Evolutionary conservation across 257 asterid species (phyloP).

Genomic region (Fraxinus cuspidata): DNA sequence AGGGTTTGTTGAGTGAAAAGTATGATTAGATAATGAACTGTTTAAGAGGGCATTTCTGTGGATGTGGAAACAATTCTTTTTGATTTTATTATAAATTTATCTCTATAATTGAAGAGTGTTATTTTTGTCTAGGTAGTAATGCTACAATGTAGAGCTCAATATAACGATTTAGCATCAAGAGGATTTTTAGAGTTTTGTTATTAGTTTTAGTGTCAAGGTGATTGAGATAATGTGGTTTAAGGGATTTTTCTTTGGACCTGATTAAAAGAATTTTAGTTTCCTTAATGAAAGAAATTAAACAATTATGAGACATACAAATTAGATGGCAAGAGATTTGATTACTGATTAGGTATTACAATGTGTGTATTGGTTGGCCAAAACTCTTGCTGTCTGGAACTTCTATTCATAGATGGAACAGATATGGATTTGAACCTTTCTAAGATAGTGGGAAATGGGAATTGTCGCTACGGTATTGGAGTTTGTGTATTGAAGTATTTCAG

Average conservation of each 20-base stretch:
- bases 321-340: not conserved
- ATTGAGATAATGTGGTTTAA: too few relatives aligned
- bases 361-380: not conserved
- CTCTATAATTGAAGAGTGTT: not conserved
- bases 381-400: not conserved
- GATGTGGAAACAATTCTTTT: too few relatives aligned
- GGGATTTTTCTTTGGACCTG: too few relatives aligned
- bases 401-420: not conserved
- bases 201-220: not conserved
- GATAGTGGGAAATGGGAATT: not conserved
- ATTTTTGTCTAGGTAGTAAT: not conserved
- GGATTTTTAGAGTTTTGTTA: not conserved
- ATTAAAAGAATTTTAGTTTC: not conserved
- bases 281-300: not conserved
- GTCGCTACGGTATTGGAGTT: not conserved
- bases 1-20: not conserved
- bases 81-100: too few relatives aligned
- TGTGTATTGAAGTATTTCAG: not conserved
- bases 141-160: not conserved
- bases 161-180: not conserved
- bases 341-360: not conserved
- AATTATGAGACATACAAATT: not conserved
- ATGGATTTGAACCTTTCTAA: not conserved
- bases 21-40: not conserved
- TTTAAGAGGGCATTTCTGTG: not conserved